Evolutionary conservation across 2,329 filamentous ascomycete genomes (phyloP).

Genomic region (Aspergillus unguis): DNA sequence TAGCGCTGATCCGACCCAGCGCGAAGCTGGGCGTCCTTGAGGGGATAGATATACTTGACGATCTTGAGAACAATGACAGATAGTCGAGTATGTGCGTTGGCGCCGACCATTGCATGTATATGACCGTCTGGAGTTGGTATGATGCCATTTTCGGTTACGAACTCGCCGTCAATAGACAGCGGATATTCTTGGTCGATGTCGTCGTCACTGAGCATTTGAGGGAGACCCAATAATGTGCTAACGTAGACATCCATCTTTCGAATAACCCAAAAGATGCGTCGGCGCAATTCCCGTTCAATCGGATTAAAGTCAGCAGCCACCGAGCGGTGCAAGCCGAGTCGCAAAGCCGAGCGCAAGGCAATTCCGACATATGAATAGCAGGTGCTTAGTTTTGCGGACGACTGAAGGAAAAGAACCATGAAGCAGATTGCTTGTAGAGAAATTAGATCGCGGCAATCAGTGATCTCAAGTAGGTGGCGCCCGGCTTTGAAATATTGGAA

Average conservation of each 20-base stretch:
- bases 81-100: slow-evolving; percentile 59
- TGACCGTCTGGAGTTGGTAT: slow-evolving; percentile 53
- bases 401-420: slow-evolving; percentile 77
- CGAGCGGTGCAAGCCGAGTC: slow-evolving; percentile 74
- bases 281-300: slow-evolving; percentile 69
- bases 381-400: slow-evolving; percentile 71
- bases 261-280: slow-evolving; percentile 58
- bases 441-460: slow-evolving; percentile 66
- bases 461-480: slow-evolving; percentile 60
- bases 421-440: slow-evolving; percentile 74
- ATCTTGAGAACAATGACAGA: slow-evolving; percentile 59
- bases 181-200: slow-evolving; percentile 52
- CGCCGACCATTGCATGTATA: slow-evolving; percentile 57
- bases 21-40: slow-evolving; percentile 49
- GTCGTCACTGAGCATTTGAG: slow-evolving; percentile 49
- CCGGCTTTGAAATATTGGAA: slow-evolving; percentile 71
- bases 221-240: slow-evolving; percentile 48
- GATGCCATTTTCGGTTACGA: slow-evolving; percentile 45
- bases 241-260: slow-evolving; percentile 52
- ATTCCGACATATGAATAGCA: slow-evolving; percentile 80
- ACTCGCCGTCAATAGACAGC: slow-evolving; percentile 46
- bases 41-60: slow-evolving; percentile 62
- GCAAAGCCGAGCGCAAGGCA: slow-evolving; percentile 69
- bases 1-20: slow-evolving; percentile 54
- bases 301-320: slow-evolving; percentile 66